A percentile compares a stretch with the other conserved stretches of the same genome.
phyloP scores from a whole-genome alignment of 2,329 filamentous ascomycete species.

The Cadophora luteo-olivacea region DNA sequence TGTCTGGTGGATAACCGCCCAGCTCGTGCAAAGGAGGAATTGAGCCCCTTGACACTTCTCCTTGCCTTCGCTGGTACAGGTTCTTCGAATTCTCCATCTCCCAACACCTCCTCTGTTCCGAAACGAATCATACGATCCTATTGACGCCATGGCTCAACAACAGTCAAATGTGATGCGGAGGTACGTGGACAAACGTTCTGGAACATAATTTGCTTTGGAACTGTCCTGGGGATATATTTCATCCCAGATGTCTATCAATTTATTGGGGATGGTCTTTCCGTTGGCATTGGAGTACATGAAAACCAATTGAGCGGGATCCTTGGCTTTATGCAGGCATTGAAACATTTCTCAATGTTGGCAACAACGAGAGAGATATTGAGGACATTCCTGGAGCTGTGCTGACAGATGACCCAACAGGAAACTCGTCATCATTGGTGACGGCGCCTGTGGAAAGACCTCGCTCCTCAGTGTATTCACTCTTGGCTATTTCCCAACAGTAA shows the following conservation, averaged over 20 bases:
- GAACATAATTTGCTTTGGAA: background rate
- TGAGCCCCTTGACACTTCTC: conserved; percentile 23
- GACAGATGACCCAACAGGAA: conserved; percentile 64
- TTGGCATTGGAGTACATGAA: background rate
- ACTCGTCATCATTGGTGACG: conserved; percentile 95
- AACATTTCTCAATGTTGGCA: background rate
- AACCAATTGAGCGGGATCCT: background rate
- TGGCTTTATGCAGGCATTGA: conserved; percentile 8
- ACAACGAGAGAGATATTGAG: background rate
- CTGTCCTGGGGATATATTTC: background rate
- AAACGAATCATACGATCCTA: conserved; percentile 24
- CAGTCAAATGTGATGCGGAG: conserved; percentile 53
- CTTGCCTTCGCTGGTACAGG: conserved; percentile 38
- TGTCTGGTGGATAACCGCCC: conserved; percentile 20
- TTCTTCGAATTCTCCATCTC: conserved; percentile 22
- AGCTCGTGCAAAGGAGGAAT: conserved; percentile 14
- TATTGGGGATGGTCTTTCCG: background rate
- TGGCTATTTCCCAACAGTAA: conserved; percentile 95
- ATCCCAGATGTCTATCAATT: background rate
- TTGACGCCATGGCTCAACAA: conserved; percentile 44
- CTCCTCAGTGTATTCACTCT: conserved; percentile 96
- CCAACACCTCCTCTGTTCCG: conserved; percentile 12
- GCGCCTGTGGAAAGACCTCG: conserved; percentile 98
- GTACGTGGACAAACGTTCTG: conserved; percentile 38
- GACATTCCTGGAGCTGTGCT: conserved; percentile 5